Evolutionary conservation across 371 early-diverging fungal species (phyloP), one percentile per base, ranked within the genome.

Genomic region (Mucor indicus): DNA sequence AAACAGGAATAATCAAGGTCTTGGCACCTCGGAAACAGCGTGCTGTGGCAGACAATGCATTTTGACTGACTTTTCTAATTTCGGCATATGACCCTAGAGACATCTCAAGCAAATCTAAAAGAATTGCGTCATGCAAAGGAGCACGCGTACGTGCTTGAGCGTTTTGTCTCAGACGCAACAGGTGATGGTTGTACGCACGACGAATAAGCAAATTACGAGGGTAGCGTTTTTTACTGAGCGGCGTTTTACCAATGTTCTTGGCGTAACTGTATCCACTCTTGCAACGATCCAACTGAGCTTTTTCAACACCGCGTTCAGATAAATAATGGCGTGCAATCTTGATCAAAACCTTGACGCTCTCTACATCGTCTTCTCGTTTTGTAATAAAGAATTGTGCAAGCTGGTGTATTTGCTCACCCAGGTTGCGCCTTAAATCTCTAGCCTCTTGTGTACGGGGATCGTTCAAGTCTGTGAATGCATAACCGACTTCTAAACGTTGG

Each of bases 281-380:
- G 38, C 63, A 52, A 27, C 51, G 60, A 9, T 83, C 81, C 36
- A 77, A 80, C 3, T 55, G 45, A 3, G 57, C 32, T 27, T 78
- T 75, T 32, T 86, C 85, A 3, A 79, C 64, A 27, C 92, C 92
- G 13, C 85, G 77, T 58, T 86, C 78, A 15, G 83, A 74, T 31
- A 90, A 54, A 48, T 64, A 84, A 0, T 71, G 50, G 15, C 77
- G 70, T 1, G 77, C 58, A 20, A 83, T 73, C 62, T 85, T 80
- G 37, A 89, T 67, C 27, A 87, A 48, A 13, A 79, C 65, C 55
- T 87, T 89, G 53, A 89, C 67, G 41, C 82, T 83, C 52, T 85
- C 88, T 1, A 89, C 79, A 57, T 92, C 90, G 52, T 91, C 89
- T 44, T 87, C 88, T 8, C 83, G 68, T 27, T 71, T 55, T 0